phyloP scores from a whole-genome alignment of 1,284 basidiomycete species.

The Apiotrichum domesticum region DNA sequence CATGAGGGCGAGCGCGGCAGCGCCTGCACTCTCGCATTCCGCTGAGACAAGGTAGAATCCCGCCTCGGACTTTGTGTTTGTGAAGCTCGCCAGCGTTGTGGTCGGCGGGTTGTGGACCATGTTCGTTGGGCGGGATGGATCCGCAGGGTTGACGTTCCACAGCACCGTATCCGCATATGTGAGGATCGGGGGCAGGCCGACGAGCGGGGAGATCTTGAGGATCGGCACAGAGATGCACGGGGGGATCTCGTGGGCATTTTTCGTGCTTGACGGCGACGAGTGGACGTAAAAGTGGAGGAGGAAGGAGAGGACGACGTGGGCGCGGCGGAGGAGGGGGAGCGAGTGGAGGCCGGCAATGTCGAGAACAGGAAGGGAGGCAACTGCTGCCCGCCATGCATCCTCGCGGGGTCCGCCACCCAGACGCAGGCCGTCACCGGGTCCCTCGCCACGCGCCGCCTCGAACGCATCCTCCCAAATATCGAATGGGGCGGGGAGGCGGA shows the following conservation, averaged over 20 bases:
- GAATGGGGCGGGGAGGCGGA: constrained; percentile 58
- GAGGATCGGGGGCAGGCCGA: constrained; percentile 81
- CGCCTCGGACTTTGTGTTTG: constrained; percentile 72
- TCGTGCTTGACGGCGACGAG: constrained; percentile 48
- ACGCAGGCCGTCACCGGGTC: constrained; percentile 52
- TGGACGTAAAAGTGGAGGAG: constrained; percentile 86
- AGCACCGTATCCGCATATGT: constrained; percentile 92
- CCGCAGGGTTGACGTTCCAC: constrained; percentile 68
- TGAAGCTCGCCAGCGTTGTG: constrained; percentile 63
- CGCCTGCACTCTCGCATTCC: constrained; percentile 86
- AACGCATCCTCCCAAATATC: constrained; percentile 63
- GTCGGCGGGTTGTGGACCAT: constrained; percentile 51
- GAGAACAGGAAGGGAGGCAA: constrained; percentile 65
- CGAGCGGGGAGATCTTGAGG: constrained; percentile 63
- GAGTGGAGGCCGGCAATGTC: constrained; percentile 53
- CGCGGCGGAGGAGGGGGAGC: constrained; percentile 66
- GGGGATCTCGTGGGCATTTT: constrained; percentile 54
- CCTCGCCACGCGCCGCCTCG: constrained; percentile 49
- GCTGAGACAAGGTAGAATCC: constrained; percentile 86
- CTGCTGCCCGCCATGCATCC: constrained; percentile 57
- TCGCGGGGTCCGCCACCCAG: constrained; percentile 55
- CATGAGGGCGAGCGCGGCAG: constrained; percentile 79
- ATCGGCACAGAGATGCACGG: constrained; percentile 68
- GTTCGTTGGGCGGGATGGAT: constrained; percentile 53
- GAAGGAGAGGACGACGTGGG: constrained; percentile 78